A percentile compares a stretch with the other conserved stretches of the same genome.
phyloP scores from a whole-genome alignment of 805 yeast species.

The Yarrowia divulgata region DNA sequence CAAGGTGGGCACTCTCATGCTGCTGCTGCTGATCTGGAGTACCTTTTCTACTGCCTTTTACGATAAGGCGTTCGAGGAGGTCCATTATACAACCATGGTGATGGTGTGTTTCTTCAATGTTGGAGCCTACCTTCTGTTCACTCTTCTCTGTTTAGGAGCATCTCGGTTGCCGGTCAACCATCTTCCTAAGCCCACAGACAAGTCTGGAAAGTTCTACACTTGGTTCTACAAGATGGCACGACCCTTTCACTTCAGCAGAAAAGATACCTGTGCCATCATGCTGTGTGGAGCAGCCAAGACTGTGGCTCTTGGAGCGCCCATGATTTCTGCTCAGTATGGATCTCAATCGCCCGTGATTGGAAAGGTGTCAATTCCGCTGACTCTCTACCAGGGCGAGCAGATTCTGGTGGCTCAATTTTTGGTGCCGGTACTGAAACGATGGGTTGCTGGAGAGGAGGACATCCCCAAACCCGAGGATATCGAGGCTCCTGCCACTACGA shows the following conservation, averaged over 20 bases:
- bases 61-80: constrained; percentile 76
- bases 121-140: constrained; percentile 80
- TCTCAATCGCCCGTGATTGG: constrained; percentile 61
- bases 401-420: constrained; percentile 80
- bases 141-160: constrained; percentile 63
- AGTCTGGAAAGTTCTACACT: constrained; percentile 56
- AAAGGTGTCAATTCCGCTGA: constrained; percentile 77
- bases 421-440: constrained; percentile 68
- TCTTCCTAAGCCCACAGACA: constrained; percentile 55
- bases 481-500: not conserved
- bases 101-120: constrained; percentile 83
- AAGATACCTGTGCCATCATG: constrained; percentile 80
- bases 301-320: constrained; percentile 88
- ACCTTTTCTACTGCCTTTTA: constrained; percentile 89
- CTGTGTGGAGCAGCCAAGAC: constrained; percentile 93
- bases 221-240: constrained; percentile 54
- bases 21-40: constrained; percentile 75
- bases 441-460: constrained; percentile 56
- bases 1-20: constrained; percentile 82
- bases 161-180: constrained; percentile 54
- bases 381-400: constrained; percentile 86
- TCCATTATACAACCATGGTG: constrained; percentile 71
- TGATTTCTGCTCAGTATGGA: constrained; percentile 83
- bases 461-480: not conserved
- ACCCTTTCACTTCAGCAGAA: constrained; percentile 74